Conservation (phyloP, 2,329 filamentous ascomycete species). For the Aureobasidium sp. region DNA sequence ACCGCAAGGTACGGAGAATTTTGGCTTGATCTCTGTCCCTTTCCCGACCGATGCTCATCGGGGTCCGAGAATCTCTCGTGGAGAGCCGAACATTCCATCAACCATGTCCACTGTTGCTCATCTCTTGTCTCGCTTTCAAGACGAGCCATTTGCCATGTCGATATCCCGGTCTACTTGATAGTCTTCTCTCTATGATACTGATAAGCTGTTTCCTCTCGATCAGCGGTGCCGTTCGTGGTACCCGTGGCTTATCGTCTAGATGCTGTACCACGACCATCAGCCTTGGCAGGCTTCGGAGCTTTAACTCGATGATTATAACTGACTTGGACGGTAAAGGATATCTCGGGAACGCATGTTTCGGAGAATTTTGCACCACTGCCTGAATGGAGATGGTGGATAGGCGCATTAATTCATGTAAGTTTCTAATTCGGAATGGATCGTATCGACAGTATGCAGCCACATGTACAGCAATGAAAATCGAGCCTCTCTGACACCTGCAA, state of each 20-base stretch:
- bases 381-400: neutral
- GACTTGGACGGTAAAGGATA: conserved; percentile 4
- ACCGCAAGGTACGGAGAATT: conserved; percentile 12
- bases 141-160: neutral
- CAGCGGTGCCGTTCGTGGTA: neutral
- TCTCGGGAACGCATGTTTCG: conserved; percentile 7
- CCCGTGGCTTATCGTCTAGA: neutral
- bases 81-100: conserved; percentile 10
- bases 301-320: conserved; percentile 2
- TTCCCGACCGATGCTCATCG: conserved; percentile 11
- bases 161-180: neutral
- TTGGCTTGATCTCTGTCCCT: conserved; percentile 10
- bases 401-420: conserved; percentile 2
- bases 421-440: neutral
- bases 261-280: neutral
- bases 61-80: conserved; percentile 11
- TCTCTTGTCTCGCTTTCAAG: neutral
- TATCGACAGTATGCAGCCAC: conserved; percentile 8
- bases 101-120: neutral
- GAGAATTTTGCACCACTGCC: conserved; percentile 6
- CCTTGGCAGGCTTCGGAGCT: conserved; percentile 7
- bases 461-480: conserved; percentile 8
- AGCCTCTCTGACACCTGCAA: conserved; percentile 4
- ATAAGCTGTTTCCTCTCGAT: neutral
- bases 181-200: neutral